Evolutionary conservation across 208 protist genomes (phyloP).

Genomic region (Leishmania aethiopica): DNA sequence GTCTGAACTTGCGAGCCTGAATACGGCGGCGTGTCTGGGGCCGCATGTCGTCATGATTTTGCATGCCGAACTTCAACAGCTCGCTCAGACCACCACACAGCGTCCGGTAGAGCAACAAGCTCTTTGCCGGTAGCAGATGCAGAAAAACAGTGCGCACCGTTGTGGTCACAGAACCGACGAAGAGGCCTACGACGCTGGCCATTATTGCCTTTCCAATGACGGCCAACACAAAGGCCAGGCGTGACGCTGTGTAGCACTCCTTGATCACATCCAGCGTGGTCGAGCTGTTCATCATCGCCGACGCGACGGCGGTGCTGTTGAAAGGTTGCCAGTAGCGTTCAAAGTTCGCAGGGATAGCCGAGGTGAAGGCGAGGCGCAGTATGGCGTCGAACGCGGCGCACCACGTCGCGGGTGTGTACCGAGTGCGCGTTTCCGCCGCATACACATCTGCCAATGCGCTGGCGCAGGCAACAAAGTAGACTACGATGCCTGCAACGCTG

Average conservation of each 20-base stretch:
- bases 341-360: constrained; percentile 33
- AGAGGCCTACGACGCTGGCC: constrained; percentile 47
- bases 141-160: constrained; percentile 60
- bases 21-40: constrained; percentile 59
- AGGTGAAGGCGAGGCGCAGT: constrained; percentile 60
- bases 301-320: constrained; percentile 42
- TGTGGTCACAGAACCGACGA: constrained; percentile 47
- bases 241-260: constrained; percentile 29
- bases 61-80: constrained; percentile 52
- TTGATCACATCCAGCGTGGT: constrained; percentile 13
- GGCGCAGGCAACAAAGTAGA: constrained; percentile 63
- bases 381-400: constrained; percentile 49
- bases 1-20: constrained; percentile 64
- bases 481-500: constrained; percentile 32
- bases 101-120: constrained; percentile 52
- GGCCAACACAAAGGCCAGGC: constrained; percentile 55
- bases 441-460: constrained; percentile 60
- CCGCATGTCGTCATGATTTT: constrained; percentile 70
- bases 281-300: constrained; percentile 31
- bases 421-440: constrained; percentile 13
- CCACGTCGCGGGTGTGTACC: constrained; percentile 40
- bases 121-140: constrained; percentile 49
- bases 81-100: constrained; percentile 54
- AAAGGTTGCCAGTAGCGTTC: constrained; percentile 41
- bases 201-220: constrained; percentile 54